Base-by-base conservation (phyloP, 31 red algal genomes). In the Odonthalia washingtoniensis region DNA sequence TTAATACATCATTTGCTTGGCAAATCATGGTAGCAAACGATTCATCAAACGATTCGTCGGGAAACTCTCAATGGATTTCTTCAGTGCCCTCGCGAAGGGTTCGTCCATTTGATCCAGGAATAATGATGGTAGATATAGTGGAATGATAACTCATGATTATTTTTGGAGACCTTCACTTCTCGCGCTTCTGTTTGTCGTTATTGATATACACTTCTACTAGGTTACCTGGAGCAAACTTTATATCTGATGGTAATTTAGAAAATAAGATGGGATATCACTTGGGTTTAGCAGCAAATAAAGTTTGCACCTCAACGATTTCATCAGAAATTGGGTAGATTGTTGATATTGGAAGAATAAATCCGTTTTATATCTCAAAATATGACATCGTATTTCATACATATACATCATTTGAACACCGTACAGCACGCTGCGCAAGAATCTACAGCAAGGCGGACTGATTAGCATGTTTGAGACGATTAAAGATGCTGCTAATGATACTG, bases 1-100 rank as follows among this genome's bases (percentile, higher is more conserved):
- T 36, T 18, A 80, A 44, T 18, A 53, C 42, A 60, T 80, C 76
- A 61, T 49, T 80, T 26, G 76, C 76, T 52, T 80, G 18, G 33
- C 57, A 0, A 49, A 80, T 33, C 5, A n/a, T 31, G 34, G 39
- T n/a, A 57, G 76, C n/a, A n/a, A n/a, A n/a, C n/a, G n/a, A n/a
- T n/a, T n/a, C n/a, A n/a, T n/a, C 76, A 32, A 80, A 33, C 27
- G 31, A 46, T 9, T 80, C 28, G 28, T 60, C 35, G 45, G 40
- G 31, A 32, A 61, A 9, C 34, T 38, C 76, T n/a, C 21, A 49
- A 0, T 44, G 38, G 4, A 60, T 60, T 21, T 80, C 76, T 80
- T 80, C 76, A 57, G 34, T 57, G 0, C 41, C 42, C 24, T 38
- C 76, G 3, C 57, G 24, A 3, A 46, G 46, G 3, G 40, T 80